Evolutionary conservation across 1,284 basidiomycete species (phyloP), one percentile per base, ranked within the genome.

Genomic region (Tylopilus orsonianus): DNA sequence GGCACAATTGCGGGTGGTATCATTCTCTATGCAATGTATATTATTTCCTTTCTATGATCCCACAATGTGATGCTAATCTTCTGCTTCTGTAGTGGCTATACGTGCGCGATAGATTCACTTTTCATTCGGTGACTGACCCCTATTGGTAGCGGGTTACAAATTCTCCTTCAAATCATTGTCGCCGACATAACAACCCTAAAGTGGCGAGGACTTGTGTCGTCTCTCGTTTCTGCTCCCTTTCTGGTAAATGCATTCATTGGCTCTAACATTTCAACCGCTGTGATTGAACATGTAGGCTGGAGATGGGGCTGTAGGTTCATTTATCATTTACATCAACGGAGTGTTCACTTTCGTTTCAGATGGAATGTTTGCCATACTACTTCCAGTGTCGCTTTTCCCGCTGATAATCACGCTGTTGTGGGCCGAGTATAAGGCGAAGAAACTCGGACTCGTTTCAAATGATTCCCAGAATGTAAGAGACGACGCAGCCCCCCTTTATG

Each of bases 111-210:
- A 23, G 14, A 9, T 9, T 34, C 38, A 34, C 20, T 36, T 40
- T 24, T 22, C 6, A 1, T 7, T 39, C n/a, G 41, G 22, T 12
- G 34, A 20, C 30, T 58, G 13, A 60, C 24, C 16, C 4, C 12
- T 26, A 22, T 41, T 14, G 26, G 14, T 47, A 77, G 71, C 46
- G 84, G 85, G 13, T 71, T 90, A 19, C 87, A 90, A 66, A 73
- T 91, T 37, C 74, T 90, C 12, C 82, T 80, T n/a, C 82, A 85
- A 54, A 81, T 90, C 52, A 77, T 88, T 58, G 83, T 87, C 48
- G 89, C 89, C 16, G 90, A 93, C 61, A 83, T 87, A 56, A 91
- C 90, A 3, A 85, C 82, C 2, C 77, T 91, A 12, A 77, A 82
- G 60, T 92, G 87, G 85, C 79, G 90, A 49, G 88, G 87, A 10